Base-by-base conservation (phyloP, 108 stramenopile genomes). In the Hondaea fermentalgiana region DNA sequence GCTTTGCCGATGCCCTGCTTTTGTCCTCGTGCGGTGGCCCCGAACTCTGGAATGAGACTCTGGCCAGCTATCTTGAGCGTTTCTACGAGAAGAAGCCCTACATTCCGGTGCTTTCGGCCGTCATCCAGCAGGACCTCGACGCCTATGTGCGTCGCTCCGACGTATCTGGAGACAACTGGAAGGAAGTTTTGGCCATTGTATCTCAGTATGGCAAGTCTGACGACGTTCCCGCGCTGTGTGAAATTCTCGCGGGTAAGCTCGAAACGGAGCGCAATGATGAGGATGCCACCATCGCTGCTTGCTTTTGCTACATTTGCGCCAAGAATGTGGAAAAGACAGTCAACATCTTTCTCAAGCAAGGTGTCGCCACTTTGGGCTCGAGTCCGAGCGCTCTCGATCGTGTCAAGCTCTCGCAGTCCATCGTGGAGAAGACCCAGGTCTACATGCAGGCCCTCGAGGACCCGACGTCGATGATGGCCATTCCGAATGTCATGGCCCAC, bases 271-370 rank as follows among this genome's bases (percentile, higher is more conserved):
- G 60, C 5, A 94, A 96, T 5, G 97, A 98, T 89, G 53, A 89
- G 42, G 89, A 88, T 25, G 93, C 91, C 59, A 88, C 90, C 16
- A 83, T 83, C 28, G 76, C 76, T 88, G 98, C 98, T 5, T 95
- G 95, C 44, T 92, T 98, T 5, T 98, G 97, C 87, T 98, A 95
- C 95, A 96, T 99, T 95, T 99, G 98, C 87, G 95, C 97, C 14
- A 91, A 97, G 90, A 97, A 96, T 90, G 93, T 98, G 53, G 92
- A 92, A 28, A 93, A 95, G 89, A 93, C 97, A 21, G 95, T 96
- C 4, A 90, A 91, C 59, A 83, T 83, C 76, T 96, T 93, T 90
- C 98, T 97, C 97, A 95, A 92, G 64, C 87, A 93, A 57, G 95
- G 96, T 59, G 90, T 87, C 57, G 94, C 94, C 55, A 95, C 91